phyloP scores from a whole-genome alignment of 495 filamentous ascomycete genomes.

The Amphirosellinia nigrospora region DNA sequence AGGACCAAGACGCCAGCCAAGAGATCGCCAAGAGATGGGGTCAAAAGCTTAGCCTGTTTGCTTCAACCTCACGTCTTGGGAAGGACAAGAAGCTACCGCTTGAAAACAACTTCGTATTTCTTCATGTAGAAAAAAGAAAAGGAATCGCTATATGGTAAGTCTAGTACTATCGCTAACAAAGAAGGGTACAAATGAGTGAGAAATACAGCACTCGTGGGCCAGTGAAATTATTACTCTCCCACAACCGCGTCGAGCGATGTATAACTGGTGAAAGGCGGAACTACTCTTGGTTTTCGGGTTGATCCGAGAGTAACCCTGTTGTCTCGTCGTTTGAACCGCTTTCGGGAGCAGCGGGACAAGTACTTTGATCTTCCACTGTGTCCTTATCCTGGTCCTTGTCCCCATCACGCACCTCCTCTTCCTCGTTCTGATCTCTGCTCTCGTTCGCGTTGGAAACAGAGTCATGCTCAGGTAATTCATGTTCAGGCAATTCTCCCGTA shows the following conservation, averaged over 20 bases:
- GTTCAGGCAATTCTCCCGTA: no score
- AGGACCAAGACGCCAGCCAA: conserved; percentile 29
- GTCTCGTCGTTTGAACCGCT: background rate
- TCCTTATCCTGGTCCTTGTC: background rate
- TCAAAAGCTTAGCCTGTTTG: conserved; percentile 32
- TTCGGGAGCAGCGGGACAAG: background rate
- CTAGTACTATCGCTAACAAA: background rate
- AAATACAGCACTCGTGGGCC: background rate
- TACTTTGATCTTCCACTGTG: background rate
- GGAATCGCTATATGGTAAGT: background rate
- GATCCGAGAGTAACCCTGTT: no score
- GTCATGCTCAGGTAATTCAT: no score
- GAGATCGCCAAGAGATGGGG: conserved; percentile 43
- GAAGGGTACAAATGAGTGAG: background rate
- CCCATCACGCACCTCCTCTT: background rate
- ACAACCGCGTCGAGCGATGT: background rate
- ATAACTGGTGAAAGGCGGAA: background rate
- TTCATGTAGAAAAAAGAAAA: no score
- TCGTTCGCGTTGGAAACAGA: background rate
- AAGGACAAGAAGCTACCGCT: background rate
- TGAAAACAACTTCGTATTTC: background rate
- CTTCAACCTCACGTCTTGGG: conserved; percentile 12
- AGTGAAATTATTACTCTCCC: background rate
- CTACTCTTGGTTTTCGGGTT: background rate
- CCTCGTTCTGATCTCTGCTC: background rate